These are phyloP conservation scores for Aspergillus kassunensis DNA, from an alignment of 495 filamentous ascomycete genomes.

Conservation along the genomic window DNA sequence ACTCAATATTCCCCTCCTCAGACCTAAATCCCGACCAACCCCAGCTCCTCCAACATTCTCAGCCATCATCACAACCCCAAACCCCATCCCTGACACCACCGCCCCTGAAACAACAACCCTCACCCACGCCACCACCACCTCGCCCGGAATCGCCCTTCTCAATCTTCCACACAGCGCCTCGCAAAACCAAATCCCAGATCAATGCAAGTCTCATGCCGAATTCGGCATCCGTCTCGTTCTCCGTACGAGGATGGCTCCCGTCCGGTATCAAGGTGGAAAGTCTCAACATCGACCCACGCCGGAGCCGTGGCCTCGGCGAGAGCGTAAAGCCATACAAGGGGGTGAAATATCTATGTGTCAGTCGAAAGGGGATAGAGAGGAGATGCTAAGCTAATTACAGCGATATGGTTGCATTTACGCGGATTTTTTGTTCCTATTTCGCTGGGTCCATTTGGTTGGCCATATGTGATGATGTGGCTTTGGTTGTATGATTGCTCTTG, in stretches of 20 bases:
- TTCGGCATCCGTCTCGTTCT: constrained; percentile 82
- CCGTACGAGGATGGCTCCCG: constrained; percentile 89
- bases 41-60: constrained; percentile 14
- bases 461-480: not conserved
- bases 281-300: constrained; percentile 76
- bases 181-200: constrained; percentile 53
- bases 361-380: constrained; percentile 75
- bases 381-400: constrained; percentile 36
- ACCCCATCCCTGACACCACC: constrained; percentile 17
- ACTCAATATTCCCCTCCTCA: constrained; percentile 12
- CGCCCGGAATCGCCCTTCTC: constrained; percentile 15
- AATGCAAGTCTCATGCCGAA: constrained; percentile 88
- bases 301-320: constrained; percentile 81
- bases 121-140: constrained; percentile 10
- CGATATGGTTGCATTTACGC: constrained; percentile 3
- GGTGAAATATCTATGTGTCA: constrained; percentile 94
- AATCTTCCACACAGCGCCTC: constrained; percentile 29
- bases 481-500: not conserved
- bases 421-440: constrained; percentile 2
- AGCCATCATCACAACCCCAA: constrained; percentile 25
- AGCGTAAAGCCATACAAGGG: constrained; percentile 94
- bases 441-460: not conserved
- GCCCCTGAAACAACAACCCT: not conserved
- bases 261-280: constrained; percentile 94
- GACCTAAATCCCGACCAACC: constrained; percentile 26